phyloP scores from a whole-genome alignment of 345 rosid genomes.

The Leavenworthia alabamica region DNA sequence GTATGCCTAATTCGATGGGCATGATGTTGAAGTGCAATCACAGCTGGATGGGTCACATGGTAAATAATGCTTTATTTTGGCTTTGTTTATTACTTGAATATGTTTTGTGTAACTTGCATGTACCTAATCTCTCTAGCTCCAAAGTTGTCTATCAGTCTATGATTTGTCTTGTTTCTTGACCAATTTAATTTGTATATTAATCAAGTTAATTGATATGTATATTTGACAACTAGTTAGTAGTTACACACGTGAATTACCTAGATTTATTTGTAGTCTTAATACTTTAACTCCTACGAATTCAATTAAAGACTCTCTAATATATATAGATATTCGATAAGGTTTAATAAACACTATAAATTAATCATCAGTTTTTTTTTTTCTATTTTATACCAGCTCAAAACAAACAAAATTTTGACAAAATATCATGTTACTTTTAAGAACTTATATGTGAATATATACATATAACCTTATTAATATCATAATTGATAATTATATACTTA shows the following conservation, averaged over 20 bases:
- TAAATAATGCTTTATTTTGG: background rate
- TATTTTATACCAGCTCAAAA: background rate
- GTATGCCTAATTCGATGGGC: background rate
- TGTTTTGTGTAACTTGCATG: constrained; percentile 6
- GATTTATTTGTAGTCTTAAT: background rate
- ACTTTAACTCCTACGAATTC: background rate
- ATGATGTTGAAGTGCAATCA: background rate
- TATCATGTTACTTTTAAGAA: too few species aligned
- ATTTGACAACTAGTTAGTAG: background rate
- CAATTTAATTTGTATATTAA: background rate
- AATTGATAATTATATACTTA: too few species aligned
- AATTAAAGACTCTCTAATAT: background rate
- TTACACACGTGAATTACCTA: background rate
- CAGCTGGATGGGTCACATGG: constrained; percentile 22
- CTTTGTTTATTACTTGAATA: background rate
- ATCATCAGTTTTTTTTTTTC: background rate
- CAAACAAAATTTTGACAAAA: background rate
- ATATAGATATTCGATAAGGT: background rate
- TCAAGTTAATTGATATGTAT: background rate
- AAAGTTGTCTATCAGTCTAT: background rate
- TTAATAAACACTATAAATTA: background rate
- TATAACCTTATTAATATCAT: too few species aligned
- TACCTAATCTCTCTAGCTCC: constrained; percentile 6
- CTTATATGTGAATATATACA: too few species aligned
- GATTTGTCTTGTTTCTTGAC: constrained; percentile 5